Percentiles rank a stretch among this genome's conserved stretches.
Evolutionary conservation across 768 basidiomycete genomes (phyloP).

Genomic region (Cantharellus cinnabarinus): DNA sequence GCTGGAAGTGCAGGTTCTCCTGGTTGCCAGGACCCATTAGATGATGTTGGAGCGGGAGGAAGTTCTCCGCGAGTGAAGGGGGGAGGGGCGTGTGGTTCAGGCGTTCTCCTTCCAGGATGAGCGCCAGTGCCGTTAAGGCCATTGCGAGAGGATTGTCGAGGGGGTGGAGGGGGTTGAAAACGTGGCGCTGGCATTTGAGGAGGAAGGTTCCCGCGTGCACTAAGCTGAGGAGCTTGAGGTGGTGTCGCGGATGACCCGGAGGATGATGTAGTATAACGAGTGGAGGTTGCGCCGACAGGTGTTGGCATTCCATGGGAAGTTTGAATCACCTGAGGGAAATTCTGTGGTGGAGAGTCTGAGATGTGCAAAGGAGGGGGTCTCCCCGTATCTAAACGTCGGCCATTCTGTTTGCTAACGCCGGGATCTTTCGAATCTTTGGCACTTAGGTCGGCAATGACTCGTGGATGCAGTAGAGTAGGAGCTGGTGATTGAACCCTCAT

Average conservation of each 20-base stretch:
- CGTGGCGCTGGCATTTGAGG: slow-evolving; percentile 53
- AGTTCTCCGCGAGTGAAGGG: slow-evolving; percentile 18
- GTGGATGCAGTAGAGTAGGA: slow-evolving; percentile 10
- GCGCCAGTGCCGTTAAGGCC: slow-evolving; percentile 14
- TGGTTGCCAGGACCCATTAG: slow-evolving; percentile 2
- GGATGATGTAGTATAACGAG: slow-evolving; percentile 13
- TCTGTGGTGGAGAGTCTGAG: slow-evolving; percentile 29
- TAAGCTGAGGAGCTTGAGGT: too few species aligned
- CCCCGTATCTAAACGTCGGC: slow-evolving; percentile 31
- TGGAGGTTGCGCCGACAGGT: slow-evolving; percentile 16
- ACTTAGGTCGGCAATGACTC: slow-evolving; percentile 13
- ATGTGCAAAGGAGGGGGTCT: slow-evolving; percentile 74
- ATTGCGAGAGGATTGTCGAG: slow-evolving; percentile 17
- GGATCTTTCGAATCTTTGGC: slow-evolving; percentile 6
- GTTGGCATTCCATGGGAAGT: slow-evolving; percentile 17
- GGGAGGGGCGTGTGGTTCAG: slow-evolving; percentile 17
- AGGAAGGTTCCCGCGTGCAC: slow-evolving; percentile 20
- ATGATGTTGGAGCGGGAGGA: slow-evolving; percentile 18
- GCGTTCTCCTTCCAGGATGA: background rate
- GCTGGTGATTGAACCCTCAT: slow-evolving; percentile 6
- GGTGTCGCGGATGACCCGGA: slow-evolving; percentile 7
- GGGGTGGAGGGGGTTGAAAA: slow-evolving; percentile 37
- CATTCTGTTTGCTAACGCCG: background rate
- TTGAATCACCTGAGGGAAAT: slow-evolving; percentile 54
- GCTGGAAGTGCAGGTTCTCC: slow-evolving; percentile 33